Base-by-base conservation (phyloP, 2,329 filamentous ascomycete species). In the Rachicladosporium sp. region DNA sequence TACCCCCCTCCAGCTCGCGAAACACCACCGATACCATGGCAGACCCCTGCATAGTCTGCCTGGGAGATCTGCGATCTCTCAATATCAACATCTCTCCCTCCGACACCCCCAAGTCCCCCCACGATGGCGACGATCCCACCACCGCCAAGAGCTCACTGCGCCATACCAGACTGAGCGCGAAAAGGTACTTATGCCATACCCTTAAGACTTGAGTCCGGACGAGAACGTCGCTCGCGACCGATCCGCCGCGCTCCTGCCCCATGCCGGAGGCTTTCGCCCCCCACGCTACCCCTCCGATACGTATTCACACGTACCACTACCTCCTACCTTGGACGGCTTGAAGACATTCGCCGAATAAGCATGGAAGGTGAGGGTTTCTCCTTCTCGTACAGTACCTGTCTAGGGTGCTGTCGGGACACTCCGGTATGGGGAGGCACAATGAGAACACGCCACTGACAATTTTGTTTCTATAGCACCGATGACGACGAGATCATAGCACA, bases 41-140 rank as follows among this genome's bases (percentile, higher is more conserved):
- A 63, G 76, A 79, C 60, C 76, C 74, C 53, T 81, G 77, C 64
- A 81, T 81, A 64, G 77, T 81, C 60, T 81, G 77, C 67, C 68
- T 81, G 66, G 76, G 76, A 67, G 76, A 80, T 67, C 73, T 81
- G 64, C 72, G 69, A 62, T 69, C 15, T 19, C 15, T 19, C 15
- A 19, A 19, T 19, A 19, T 19, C 15, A 19, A 19, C 15, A 19
- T 19, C 15, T 3, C 15, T 19, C 15, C 15, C 15, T 19, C 5
- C 15, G 15, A 19, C 15, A 19, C 15, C 15, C 15, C 15, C 15
- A 19, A 19, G 15, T 19, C 15, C 3, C 15, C 15, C 15, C 15
- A 19, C 15, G 15, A 19, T 19, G 15, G 15, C 15, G 15, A 19
- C 15, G 15, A 3, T 19, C 15, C 15, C 15, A 19, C 15, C 15